Evolutionary conservation across 352 stramenopile species (phyloP).

Genomic region (Halophytophthora polymorphica): DNA sequence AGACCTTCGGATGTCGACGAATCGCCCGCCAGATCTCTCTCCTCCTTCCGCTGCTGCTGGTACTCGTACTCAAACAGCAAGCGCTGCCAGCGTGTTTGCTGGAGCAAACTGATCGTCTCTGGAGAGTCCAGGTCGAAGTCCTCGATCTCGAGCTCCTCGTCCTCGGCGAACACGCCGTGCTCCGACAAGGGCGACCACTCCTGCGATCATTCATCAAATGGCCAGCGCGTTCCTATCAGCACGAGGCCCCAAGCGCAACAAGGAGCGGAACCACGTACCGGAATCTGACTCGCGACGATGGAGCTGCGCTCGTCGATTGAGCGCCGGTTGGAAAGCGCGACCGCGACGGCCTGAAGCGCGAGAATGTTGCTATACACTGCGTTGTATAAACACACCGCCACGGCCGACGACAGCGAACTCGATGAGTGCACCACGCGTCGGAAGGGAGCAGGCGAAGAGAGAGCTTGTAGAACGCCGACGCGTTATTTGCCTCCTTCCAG

Average conservation of each 20-base stretch:
- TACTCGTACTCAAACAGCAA: conserved; percentile 68
- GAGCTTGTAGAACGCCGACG: background rate
- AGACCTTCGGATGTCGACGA: conserved; percentile 42
- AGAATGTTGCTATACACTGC: conserved; percentile 82
- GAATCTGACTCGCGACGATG: conserved; percentile 26
- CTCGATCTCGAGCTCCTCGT: conserved; percentile 29
- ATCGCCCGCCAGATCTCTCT: conserved; percentile 27
- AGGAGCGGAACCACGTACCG: conserved; percentile 12
- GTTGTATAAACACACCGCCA: conserved; percentile 3
- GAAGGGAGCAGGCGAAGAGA: background rate
- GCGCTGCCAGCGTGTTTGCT: conserved; percentile 60
- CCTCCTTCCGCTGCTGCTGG: conserved; percentile 52
- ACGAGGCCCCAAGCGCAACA: too few relatives aligned
- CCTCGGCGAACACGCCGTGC: conserved; percentile 35
- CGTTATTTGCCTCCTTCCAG: background rate
- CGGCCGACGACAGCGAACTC: conserved; percentile 1
- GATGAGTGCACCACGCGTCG: background rate
- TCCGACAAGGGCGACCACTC: conserved; percentile 46
- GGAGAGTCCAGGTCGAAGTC: conserved; percentile 40
- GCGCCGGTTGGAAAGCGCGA: conserved; percentile 70
- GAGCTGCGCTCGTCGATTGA: conserved; percentile 81
- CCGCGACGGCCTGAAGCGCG: conserved; percentile 61
- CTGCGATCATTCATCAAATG: conserved; percentile 15
- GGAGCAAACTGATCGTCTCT: conserved; percentile 39
- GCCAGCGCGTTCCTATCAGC: too few relatives aligned